Evolutionary conservation across 2,329 filamentous ascomycete genomes (phyloP), one percentile per base, ranked within the genome.

Genomic region (Mycosphaerella arachidis): DNA sequence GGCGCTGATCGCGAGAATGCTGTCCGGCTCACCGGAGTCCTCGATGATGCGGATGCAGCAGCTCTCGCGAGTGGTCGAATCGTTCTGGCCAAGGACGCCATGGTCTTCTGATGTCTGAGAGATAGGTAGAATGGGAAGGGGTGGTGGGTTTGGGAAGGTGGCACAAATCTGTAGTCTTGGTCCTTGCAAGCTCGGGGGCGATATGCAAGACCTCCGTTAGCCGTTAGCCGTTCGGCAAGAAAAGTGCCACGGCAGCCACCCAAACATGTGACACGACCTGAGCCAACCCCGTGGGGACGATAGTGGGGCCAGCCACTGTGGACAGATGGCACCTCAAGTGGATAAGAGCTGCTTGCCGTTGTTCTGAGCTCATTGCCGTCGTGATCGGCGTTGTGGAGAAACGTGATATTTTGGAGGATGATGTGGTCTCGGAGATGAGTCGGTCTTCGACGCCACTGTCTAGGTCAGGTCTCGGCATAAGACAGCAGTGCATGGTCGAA

Each of bases 51-150:
- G 46, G 66, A 56, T 43, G 66, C 60, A 31, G 70, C 67, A 50
- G 68, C 71, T 57, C 72, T 65, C 30, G 67, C 69, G 45, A 72
- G 63, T n/a, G 71, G 73, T 43, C 72, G 58, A n/a, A 75, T 61
- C 40, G 72, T 63, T 60, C 67, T 67, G 18, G 67, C 63, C 57
- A 74, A 53, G 27, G 71, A 70, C 43, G 72, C 66, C 71, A 73
- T 73, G 27, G 33, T 59, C 52, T 40, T 20, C 8, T 12, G 40
- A 24, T 20, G 37, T 33, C 16, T 48, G 16, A 13, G 10, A 31
- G n/a, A 33, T 16, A 37, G 12, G 5, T 24, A 24, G 27, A 53
- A 13, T 30, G 53, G 48, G 37, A 24, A 24, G 24, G n/a, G 9
- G 20, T 20, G 43, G 37, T n/a, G 40, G 6, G 45, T 29, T 6